Percentiles rank a stretch among this genome's conserved stretches.
Evolutionary conservation across 805 yeast genomes (phyloP).

Genomic region (Wickerhamomyces chambardii): DNA sequence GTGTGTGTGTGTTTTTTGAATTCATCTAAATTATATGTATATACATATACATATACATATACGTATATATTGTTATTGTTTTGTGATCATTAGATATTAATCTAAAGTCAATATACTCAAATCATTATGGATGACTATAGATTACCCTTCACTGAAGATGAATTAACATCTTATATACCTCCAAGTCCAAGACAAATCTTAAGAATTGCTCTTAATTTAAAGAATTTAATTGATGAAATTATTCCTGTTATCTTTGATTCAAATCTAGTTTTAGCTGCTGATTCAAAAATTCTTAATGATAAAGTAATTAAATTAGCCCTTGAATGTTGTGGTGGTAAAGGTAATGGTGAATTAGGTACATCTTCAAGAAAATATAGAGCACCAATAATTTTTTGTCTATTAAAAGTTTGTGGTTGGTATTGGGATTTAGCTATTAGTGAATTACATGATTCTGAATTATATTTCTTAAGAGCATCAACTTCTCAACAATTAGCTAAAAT

Average conservation of each 20-base stretch:
- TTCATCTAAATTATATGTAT: no score
- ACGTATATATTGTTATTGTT: no score
- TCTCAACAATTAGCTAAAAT: conserved; percentile 67
- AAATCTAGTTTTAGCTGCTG: conserved; percentile 39
- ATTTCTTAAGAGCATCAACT: conserved; percentile 49
- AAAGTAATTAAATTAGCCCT: conserved; percentile 51
- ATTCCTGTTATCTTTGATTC: conserved; percentile 58
- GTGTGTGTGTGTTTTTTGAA: no score
- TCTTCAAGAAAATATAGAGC: conserved; percentile 59
- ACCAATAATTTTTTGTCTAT: conserved; percentile 56
- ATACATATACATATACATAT: no score
- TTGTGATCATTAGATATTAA: no score
- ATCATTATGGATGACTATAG: neutral
- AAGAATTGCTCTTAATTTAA: conserved; percentile 65
- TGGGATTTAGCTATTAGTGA: conserved; percentile 47
- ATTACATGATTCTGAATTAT: conserved; percentile 60
- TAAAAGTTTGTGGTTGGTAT: conserved; percentile 79
- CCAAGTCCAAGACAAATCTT: conserved; percentile 64
- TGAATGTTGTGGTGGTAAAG: conserved; percentile 76
- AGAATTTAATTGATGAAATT: conserved; percentile 59
- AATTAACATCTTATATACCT: conserved; percentile 11
- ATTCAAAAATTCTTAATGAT: conserved; percentile 50
- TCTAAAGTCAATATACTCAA: no score
- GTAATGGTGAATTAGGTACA: conserved; percentile 44
- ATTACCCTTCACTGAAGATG: conserved; percentile 13